Evolutionary conservation across 139 green algal genomes (phyloP).

Genomic region (Chlorella vulgaris): DNA sequence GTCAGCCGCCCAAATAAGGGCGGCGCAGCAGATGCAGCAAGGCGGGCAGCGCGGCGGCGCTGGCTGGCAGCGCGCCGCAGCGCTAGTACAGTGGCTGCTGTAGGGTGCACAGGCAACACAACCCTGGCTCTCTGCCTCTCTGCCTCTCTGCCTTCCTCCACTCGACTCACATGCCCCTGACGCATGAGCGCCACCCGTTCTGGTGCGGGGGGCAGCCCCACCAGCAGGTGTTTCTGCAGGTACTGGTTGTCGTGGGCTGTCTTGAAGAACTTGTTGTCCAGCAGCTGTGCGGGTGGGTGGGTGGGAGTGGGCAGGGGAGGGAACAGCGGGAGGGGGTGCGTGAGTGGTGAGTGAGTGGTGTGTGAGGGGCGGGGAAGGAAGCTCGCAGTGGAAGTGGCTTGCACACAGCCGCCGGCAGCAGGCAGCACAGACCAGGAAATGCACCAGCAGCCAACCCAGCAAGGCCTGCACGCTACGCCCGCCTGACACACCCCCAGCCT

Average conservation of each 20-base stretch:
- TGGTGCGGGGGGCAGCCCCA: conserved; percentile 77
- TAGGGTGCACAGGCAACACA: no score
- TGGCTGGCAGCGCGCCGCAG: neutral
- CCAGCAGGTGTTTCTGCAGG: conserved; percentile 82
- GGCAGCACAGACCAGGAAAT: no score
- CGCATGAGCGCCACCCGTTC: conserved; percentile 86
- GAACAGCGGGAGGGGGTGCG: neutral
- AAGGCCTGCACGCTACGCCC: no score
- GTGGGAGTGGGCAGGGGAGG: no score
- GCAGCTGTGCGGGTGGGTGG: no score
- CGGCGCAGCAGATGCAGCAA: no score
- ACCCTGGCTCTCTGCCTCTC: no score
- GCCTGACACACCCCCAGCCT: no score
- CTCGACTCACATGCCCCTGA: conserved; percentile 60
- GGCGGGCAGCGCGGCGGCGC: neutral
- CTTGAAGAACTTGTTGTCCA: conserved; percentile 99
- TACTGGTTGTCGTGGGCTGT: conserved; percentile 76
- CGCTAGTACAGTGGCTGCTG: no score
- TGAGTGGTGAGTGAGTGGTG: neutral
- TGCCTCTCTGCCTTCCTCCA: conserved; percentile 45
- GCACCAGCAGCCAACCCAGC: no score
- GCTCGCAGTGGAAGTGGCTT: neutral
- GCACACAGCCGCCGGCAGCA: no score
- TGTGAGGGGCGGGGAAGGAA: neutral
- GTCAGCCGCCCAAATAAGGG: no score